Conservation (phyloP, 2,329 filamentous ascomycete genomes). For the Ascomycota sp. region DNA sequence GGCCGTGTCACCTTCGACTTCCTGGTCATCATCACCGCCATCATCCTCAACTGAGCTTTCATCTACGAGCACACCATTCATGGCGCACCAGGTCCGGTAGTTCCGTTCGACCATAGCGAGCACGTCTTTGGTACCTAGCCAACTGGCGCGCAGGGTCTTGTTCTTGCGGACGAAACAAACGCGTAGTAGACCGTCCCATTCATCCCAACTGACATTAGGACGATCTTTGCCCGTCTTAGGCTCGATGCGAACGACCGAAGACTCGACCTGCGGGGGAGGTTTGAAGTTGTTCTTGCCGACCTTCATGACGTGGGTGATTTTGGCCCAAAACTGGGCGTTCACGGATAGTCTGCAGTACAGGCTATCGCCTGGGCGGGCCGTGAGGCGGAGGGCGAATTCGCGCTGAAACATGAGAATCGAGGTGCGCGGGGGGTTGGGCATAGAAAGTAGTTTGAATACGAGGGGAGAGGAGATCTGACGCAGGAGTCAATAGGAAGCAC, state of each 20-base stretch:
- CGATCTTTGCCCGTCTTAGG: slow-evolving; percentile 57
- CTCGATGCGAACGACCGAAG: slow-evolving; percentile 70
- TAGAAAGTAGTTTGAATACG: slow-evolving; percentile 70
- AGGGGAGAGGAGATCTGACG: slow-evolving; percentile 64
- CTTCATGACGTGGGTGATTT: slow-evolving; percentile 56
- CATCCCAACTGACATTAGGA: slow-evolving; percentile 76
- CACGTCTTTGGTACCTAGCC: slow-evolving; percentile 59
- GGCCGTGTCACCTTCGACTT: slow-evolving; percentile 17
- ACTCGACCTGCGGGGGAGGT: slow-evolving; percentile 81
- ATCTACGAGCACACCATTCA: slow-evolving; percentile 60
- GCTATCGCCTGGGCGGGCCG: slow-evolving; percentile 68
- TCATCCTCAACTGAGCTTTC: slow-evolving; percentile 32
- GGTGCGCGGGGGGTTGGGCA: slow-evolving; percentile 57
- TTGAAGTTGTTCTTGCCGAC: slow-evolving; percentile 94
- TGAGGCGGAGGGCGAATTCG: slow-evolving; percentile 77
- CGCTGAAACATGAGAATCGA: slow-evolving; percentile 92
- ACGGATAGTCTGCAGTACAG: slow-evolving; percentile 80
- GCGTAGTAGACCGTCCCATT: slow-evolving; percentile 76
- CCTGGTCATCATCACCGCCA: slow-evolving; percentile 15
- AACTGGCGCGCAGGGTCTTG: slow-evolving; percentile 63
- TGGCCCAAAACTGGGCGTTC: slow-evolving; percentile 74
- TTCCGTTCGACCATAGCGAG: slow-evolving; percentile 66
- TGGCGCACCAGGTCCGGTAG: slow-evolving; percentile 73
- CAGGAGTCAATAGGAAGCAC: background rate
- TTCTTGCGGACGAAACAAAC: slow-evolving; percentile 61